Conservation (phyloP, 371 early-diverging fungal genomes). For the Syncephalastrum sp. region DNA sequence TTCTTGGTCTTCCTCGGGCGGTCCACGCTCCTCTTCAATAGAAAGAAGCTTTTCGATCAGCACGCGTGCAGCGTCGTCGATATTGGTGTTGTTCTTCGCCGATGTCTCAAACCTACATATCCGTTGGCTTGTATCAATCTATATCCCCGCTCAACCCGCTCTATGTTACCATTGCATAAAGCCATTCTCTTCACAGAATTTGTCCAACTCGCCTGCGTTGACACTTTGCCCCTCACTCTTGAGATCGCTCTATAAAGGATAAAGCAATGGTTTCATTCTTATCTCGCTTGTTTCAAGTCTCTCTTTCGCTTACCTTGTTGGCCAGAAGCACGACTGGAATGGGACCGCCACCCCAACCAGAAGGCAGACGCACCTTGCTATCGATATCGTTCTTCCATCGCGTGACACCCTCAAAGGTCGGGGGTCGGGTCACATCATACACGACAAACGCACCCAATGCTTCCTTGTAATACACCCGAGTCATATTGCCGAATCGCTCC, state of each 20-base stretch:
- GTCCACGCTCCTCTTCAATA: slow-evolving; percentile 40
- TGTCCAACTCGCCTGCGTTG: slow-evolving; percentile 49
- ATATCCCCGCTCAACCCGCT: not conserved
- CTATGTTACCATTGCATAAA: slow-evolving; percentile 53
- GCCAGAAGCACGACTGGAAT: slow-evolving; percentile 66
- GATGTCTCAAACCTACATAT: slow-evolving; percentile 60
- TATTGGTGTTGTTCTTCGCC: slow-evolving; percentile 65
- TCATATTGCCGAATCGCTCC: slow-evolving; percentile 78
- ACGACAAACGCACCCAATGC: slow-evolving; percentile 79
- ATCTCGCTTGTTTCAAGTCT: not conserved
- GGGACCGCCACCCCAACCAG: slow-evolving; percentile 55
- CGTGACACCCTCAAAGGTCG: slow-evolving; percentile 70
- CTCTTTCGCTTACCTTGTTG: slow-evolving; percentile 50
- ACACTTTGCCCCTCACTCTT: slow-evolving; percentile 41
- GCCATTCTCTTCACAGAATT: slow-evolving; percentile 56
- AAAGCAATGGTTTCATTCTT: not conserved
- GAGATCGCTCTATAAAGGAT: slow-evolving; percentile 30
- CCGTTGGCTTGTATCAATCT: slow-evolving; percentile 1
- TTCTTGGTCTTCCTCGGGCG: slow-evolving; percentile 21
- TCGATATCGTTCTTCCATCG: slow-evolving; percentile 75
- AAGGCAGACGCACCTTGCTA: slow-evolving; percentile 58
- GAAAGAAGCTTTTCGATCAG: slow-evolving; percentile 42
- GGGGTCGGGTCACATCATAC: slow-evolving; percentile 74
- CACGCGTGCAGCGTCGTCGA: slow-evolving; percentile 62
- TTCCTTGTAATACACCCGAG: slow-evolving; percentile 81